Evolutionary conservation across 106 monocot genomes (phyloP).

Genomic region (Platanthera zijinensis): DNA sequence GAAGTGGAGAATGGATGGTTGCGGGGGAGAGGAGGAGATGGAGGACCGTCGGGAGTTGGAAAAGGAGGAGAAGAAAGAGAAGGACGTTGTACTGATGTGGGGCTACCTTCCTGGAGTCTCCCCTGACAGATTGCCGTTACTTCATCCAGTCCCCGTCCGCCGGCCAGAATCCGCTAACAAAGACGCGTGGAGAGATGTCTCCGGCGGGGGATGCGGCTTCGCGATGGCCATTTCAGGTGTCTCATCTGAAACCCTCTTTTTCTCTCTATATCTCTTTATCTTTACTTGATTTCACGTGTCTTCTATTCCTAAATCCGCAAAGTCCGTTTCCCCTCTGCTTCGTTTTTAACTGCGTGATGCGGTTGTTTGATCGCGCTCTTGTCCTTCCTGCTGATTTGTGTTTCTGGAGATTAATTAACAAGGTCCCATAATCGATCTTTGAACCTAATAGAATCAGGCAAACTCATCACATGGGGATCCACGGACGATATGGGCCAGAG

Average conservation of each 20-base stretch:
- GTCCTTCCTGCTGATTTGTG: background rate
- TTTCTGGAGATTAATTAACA: background rate
- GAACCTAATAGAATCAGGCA: conserved; percentile 64
- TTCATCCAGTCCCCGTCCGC: conserved; percentile 42
- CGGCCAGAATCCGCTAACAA: conserved; percentile 40
- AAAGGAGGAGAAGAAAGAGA: conserved; percentile 9
- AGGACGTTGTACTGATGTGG: conserved; percentile 74
- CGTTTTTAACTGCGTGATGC: background rate
- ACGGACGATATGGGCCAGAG: conserved; percentile 95
- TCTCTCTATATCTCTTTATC: background rate
- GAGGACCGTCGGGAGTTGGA: conserved; percentile 14
- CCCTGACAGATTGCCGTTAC: conserved; percentile 67
- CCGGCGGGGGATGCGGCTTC: conserved; percentile 91
- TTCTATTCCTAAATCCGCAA: background rate
- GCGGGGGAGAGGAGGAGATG: conserved; percentile 25
- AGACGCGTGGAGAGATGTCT: conserved; percentile 77
- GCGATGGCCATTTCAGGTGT: conserved; percentile 88
- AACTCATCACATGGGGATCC: conserved; percentile 94
- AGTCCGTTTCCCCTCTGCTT: background rate
- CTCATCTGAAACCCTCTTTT: background rate
- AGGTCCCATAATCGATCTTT: background rate
- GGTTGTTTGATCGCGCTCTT: background rate
- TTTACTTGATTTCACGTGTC: background rate
- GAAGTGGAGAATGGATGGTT: conserved; percentile 11
- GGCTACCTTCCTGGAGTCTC: conserved; percentile 87